These are phyloP conservation scores for Lichtheimia corymbifera DNA, from an alignment of 371 early-diverging fungal genomes.

Conservation along the genomic window DNA sequence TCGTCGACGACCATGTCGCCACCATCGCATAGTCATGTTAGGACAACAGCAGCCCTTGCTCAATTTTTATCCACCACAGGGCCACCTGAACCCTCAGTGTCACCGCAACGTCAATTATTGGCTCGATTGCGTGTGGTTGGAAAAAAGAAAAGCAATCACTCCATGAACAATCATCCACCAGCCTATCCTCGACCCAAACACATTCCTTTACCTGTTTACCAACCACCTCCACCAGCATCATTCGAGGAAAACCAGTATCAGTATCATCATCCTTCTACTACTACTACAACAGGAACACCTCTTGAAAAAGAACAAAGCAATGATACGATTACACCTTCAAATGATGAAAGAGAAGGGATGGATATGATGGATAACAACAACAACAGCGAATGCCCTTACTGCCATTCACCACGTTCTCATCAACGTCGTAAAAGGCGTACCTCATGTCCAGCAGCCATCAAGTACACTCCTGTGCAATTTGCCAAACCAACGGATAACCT, in stretches of 20 bases:
- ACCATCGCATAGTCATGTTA: slow-evolving; percentile 2
- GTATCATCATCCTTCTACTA: not conserved
- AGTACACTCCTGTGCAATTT: slow-evolving; percentile 1
- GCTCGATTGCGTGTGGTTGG: too few species aligned
- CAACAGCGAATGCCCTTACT: not conserved
- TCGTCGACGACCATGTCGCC: not conserved
- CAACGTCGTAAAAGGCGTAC: not conserved
- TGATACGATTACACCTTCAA: too few species aligned
- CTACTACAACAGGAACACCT: not conserved
- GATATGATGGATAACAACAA: not conserved
- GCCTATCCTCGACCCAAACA: slow-evolving; percentile 12
- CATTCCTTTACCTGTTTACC: slow-evolving; percentile 25
- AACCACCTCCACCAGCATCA: slow-evolving; percentile 8
- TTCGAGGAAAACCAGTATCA: not conserved
- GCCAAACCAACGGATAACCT: not conserved
- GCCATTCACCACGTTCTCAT: not conserved
- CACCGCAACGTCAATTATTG: too few species aligned
- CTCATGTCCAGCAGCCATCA: slow-evolving; percentile 16
- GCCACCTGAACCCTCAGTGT: slow-evolving; percentile 9
- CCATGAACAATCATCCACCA: too few species aligned
- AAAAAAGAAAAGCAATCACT: too few species aligned
- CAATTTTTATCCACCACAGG: slow-evolving; percentile 39
- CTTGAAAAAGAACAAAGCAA: too few species aligned
- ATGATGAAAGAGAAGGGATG: too few species aligned
- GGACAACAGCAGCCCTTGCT: slow-evolving; percentile 28